These are phyloP conservation scores for Phytophthora cajani DNA, from an alignment of 352 stramenopile genomes.

Conservation along the genomic window DNA sequence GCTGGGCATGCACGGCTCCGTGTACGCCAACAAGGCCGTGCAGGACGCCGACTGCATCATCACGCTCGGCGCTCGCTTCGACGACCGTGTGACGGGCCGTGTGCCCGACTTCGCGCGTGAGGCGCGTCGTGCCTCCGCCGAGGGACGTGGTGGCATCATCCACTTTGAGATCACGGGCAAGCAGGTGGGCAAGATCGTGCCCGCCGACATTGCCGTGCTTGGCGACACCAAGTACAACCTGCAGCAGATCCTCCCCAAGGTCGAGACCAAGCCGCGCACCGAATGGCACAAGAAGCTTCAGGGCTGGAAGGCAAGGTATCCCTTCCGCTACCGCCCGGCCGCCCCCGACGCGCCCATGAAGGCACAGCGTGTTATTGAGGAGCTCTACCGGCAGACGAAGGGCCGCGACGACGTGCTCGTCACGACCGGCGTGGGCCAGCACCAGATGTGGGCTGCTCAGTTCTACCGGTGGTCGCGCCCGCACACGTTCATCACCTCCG, in stretches of 20 bases:
- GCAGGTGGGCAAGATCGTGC: conserved; percentile 89
- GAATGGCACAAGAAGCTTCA: conserved; percentile 94
- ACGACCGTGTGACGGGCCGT: conserved; percentile 96
- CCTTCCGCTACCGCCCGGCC: conserved; percentile 90
- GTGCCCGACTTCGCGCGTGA: conserved; percentile 94
- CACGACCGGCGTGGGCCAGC: conserved; percentile 95
- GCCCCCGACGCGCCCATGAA: conserved; percentile 86
- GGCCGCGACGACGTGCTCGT: conserved; percentile 92
- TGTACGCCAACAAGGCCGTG: conserved; percentile 97
- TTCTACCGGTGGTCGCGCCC: conserved; percentile 96
- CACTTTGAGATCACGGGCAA: conserved; percentile 95
- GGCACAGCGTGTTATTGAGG: conserved; percentile 93
- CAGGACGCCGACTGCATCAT: conserved; percentile 96
- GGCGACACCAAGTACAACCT: conserved; percentile 93
- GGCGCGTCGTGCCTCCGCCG: conserved; percentile 88
- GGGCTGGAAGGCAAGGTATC: conserved; percentile 92
- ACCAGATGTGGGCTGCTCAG: conserved; percentile 97
- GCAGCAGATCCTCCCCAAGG: conserved; percentile 85
- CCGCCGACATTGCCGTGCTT: conserved; percentile 75
- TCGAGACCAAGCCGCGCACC: conserved; percentile 81
- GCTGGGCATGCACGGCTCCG: conserved; percentile 97
- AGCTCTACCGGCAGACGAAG: conserved; percentile 95
- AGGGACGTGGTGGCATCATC: conserved; percentile 95
- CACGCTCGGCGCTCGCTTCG: conserved; percentile 94
- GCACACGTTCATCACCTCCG: conserved; percentile 94